phyloP scores from a whole-genome alignment of 2,329 filamentous ascomycete genomes.

The Aaosphaeria arxii region DNA sequence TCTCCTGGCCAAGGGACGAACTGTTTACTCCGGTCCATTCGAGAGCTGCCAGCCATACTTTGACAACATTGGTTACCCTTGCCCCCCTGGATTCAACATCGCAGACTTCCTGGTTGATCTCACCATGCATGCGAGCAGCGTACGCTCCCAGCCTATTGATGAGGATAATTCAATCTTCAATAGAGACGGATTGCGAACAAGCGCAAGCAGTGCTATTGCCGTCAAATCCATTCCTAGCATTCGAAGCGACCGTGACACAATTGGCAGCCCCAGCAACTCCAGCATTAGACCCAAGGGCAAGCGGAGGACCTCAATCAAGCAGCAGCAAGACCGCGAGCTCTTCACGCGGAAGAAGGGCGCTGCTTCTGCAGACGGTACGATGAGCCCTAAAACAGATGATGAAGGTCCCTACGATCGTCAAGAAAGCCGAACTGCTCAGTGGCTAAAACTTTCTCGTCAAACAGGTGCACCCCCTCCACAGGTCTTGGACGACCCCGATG shows the following conservation, averaged over 20 bases:
- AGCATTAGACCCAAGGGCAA: constrained; percentile 64
- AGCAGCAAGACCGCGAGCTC: constrained; percentile 84
- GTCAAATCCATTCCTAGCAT: constrained; percentile 88
- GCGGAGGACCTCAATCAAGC: constrained; percentile 75
- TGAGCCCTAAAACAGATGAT: constrained; percentile 62
- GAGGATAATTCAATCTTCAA: constrained; percentile 59
- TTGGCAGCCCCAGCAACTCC: constrained; percentile 60
- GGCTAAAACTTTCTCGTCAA: constrained; percentile 58
- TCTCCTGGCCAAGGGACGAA: constrained; percentile 80
- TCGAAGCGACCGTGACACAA: constrained; percentile 61
- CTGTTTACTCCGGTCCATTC: constrained; percentile 93
- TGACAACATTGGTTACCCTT: constrained; percentile 84
- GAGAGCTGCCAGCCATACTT: constrained; percentile 88
- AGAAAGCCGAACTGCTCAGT: constrained; percentile 52
- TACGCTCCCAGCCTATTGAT: constrained; percentile 49
- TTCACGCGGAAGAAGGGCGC: constrained; percentile 76
- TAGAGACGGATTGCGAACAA: constrained; percentile 63
- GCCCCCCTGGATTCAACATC: constrained; percentile 96
- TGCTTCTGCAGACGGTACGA: constrained; percentile 47
- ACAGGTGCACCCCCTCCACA: constrained; percentile 55
- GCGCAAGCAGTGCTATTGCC: constrained; percentile 81
- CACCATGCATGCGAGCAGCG: constrained; percentile 85
- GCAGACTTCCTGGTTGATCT: constrained; percentile 96
- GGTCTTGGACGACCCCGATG: constrained; percentile 67
- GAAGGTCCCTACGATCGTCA: constrained; percentile 55